Evolutionary conservation across 352 stramenopile genomes (phyloP).

Genomic region (Pythium insidiosum): DNA sequence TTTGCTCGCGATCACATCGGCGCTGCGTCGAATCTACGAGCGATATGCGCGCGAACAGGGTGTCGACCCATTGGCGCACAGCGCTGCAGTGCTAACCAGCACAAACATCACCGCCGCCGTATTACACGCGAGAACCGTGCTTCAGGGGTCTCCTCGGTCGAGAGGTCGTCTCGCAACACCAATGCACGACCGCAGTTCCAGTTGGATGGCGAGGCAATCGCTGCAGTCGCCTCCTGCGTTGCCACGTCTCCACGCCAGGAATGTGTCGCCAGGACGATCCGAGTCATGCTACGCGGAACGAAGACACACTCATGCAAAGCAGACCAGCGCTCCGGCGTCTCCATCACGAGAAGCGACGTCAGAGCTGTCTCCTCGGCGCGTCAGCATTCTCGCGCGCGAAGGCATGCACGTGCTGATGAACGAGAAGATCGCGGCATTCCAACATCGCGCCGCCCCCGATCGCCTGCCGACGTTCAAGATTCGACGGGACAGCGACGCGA

Average conservation of each 20-base stretch:
- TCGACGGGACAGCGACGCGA: conserved; percentile 20
- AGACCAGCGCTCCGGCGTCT: not conserved
- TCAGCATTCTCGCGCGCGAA: conserved; percentile 41
- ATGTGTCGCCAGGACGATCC: not conserved
- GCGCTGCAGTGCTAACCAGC: conserved; percentile 19
- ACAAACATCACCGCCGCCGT: conserved; percentile 31
- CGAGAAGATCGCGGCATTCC: conserved; percentile 31
- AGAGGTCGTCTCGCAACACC: too few species aligned
- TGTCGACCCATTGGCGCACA: conserved; percentile 5
- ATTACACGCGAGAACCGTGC: conserved; percentile 15
- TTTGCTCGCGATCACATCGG: conserved; percentile 13
- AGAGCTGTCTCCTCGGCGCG: conserved; percentile 12
- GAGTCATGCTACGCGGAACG: too few species aligned
- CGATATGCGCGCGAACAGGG: conserved; percentile 12
- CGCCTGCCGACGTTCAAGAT: conserved; percentile 28
- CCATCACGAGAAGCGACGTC: not conserved
- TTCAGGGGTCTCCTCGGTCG: too few species aligned
- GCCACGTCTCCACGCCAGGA: not conserved
- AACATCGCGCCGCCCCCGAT: conserved; percentile 24
- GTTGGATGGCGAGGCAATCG: too few species aligned
- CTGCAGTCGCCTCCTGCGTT: too few species aligned
- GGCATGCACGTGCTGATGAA: conserved; percentile 43
- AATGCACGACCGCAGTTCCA: not conserved
- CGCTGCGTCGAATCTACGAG: conserved; percentile 15
- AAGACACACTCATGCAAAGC: too few species aligned